Evolutionary conservation across 495 filamentous ascomycete species (phyloP), one percentile per base, ranked within the genome.

Genomic region (Pyrenopolyporus hunteri): DNA sequence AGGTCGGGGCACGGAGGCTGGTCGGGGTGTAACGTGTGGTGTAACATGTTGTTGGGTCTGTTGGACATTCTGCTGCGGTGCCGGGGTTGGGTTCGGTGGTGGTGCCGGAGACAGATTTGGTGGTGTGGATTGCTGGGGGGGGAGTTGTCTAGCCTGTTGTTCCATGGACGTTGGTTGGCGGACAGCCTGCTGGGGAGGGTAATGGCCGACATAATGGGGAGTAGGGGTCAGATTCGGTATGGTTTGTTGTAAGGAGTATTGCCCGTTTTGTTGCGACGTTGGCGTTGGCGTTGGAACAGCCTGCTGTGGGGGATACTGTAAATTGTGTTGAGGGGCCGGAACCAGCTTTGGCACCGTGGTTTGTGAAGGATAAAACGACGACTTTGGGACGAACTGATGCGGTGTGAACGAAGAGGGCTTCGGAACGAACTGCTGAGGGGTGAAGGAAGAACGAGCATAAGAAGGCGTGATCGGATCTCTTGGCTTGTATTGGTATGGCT

Each of bases 401-500:
- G 44, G 2, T 4, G 49, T 63, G 48, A 59, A 66, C 13, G 56
- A 36, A 9, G 56, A 29, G 25, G 68, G 32, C 46, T 60, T 74
- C 45, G 67, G 75, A 47, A 66, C 67, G 64, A 77, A 76, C 62
- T 67, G 76, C 37, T 78, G 79, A 50, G 64, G 58, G 22, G 68
- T 69, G 45, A 73, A 80, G 52, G 65, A 72, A 42, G 66, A 68
- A 59, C 42, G 58, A 51, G 64, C 64, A 36, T 69, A 71, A 8
- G 35, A 60, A 54, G 73, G 68, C 64, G 65, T 64, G 6, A 71
- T 56, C 16, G 70, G 68, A 20, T 73, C 70, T 50, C 78, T 71
- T n/a, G 81, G 81, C 56, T 83, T 84, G 68, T 84, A 84, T 37
- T 76, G 70, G 44, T 84, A 83, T n/a, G 80, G 80, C 67, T 74